These are phyloP conservation scores for Calonectria hongkongensis DNA, from an alignment of 2,329 filamentous ascomycete species.

Conservation along the genomic window DNA sequence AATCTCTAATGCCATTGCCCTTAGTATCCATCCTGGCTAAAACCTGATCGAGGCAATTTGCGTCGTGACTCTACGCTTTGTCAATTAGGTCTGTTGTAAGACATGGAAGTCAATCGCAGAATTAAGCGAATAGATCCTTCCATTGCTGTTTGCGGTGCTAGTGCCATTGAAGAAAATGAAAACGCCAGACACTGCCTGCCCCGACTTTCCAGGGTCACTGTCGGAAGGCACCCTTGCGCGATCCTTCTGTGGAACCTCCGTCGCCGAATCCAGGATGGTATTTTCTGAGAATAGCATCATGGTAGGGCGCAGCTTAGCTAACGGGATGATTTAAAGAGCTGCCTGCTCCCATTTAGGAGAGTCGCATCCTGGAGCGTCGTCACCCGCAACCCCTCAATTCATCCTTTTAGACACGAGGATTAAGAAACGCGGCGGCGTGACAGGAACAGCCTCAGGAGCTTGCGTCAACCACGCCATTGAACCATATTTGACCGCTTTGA, in stretches of 20 bases:
- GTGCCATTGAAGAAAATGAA: neutral
- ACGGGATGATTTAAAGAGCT: neutral
- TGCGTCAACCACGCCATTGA: too few species aligned
- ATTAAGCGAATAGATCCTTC: neutral
- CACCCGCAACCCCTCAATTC: neutral
- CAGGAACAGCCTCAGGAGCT: too few species aligned
- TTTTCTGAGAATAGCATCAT: conserved; percentile 11
- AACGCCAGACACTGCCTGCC: neutral
- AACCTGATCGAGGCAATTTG: neutral
- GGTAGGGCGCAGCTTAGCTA: neutral
- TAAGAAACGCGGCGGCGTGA: neutral
- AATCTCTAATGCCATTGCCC: neutral
- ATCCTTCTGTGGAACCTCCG: conserved; percentile 9
- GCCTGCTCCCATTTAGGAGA: neutral
- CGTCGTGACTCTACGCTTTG: neutral
- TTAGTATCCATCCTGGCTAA: neutral
- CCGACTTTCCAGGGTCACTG: neutral
- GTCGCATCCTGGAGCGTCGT: neutral
- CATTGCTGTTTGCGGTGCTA: neutral
- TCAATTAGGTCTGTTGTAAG: neutral
- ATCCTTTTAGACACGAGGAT: neutral
- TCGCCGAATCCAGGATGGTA: neutral
- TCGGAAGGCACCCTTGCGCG: neutral
- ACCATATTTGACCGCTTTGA: too few species aligned
- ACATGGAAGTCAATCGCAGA: neutral